Percentiles rank a stretch among this genome's conserved stretches.
Evolutionary conservation across 1,284 basidiomycete genomes (phyloP).

Genomic region (Ustilago nuda): DNA sequence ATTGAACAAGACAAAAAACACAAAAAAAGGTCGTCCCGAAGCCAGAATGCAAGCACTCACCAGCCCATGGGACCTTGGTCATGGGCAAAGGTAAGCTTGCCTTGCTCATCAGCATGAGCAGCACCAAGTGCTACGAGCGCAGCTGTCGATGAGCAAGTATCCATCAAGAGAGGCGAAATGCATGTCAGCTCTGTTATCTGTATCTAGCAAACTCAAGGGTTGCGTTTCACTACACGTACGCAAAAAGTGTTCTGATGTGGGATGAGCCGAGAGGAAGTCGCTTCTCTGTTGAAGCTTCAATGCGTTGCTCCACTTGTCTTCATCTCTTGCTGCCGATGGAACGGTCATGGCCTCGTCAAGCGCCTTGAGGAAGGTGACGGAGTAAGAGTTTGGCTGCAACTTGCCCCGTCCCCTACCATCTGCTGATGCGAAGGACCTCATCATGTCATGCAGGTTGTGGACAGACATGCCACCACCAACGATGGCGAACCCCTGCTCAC

Average conservation of each 20-base stretch:
- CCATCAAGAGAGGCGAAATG: background rate
- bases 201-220: background rate
- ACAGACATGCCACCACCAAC: constrained; percentile 59
- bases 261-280: constrained; percentile 43
- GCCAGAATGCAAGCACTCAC: constrained; percentile 23
- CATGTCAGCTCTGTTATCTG: background rate
- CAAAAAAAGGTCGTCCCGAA: background rate
- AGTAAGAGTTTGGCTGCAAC: constrained; percentile 21
- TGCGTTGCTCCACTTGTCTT: constrained; percentile 37
- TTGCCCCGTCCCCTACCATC: constrained; percentile 14
- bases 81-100: constrained; percentile 23
- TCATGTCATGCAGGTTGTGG: constrained; percentile 57
- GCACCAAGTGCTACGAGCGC: constrained; percentile 45
- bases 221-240: constrained; percentile 22
- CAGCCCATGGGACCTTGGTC: constrained; percentile 54
- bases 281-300: constrained; percentile 30
- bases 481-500: constrained; percentile 59
- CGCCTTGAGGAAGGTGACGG: constrained; percentile 32
- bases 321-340: constrained; percentile 8
- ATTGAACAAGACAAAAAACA: background rate
- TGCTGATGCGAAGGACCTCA: constrained; percentile 19
- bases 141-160: constrained; percentile 18
- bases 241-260: constrained; percentile 52
- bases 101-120: constrained; percentile 40
- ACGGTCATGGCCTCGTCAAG: constrained; percentile 40